Conservation (phyloP, 2,329 filamentous ascomycete genomes). For the Colletotrichum tabaci region DNA sequence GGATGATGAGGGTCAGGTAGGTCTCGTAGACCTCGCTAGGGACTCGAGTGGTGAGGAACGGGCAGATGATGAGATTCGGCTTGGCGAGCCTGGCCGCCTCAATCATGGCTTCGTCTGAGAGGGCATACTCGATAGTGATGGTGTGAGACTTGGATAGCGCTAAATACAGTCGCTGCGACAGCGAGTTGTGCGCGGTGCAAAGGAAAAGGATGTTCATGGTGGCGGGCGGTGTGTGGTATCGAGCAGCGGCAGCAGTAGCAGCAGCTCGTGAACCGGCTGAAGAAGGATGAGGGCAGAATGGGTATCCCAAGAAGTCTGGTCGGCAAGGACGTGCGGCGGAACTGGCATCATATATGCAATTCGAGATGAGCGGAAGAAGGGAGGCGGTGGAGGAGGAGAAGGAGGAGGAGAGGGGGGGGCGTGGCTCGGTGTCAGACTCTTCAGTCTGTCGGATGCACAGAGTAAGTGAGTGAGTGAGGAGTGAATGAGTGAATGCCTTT, state of each 20-base stretch:
- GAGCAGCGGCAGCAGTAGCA: not conserved
- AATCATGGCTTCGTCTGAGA: slow-evolving; percentile 53
- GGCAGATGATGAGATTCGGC: slow-evolving; percentile 59
- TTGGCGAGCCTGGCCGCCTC: slow-evolving; percentile 54
- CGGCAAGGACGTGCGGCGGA: slow-evolving; percentile 14
- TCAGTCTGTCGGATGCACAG: slow-evolving; percentile 22
- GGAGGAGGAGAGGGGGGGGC: not conserved
- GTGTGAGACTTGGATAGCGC: slow-evolving; percentile 53
- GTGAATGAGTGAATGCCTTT: too few species aligned
- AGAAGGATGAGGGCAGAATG: not conserved
- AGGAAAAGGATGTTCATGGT: slow-evolving; percentile 59
- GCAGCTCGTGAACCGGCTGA: not conserved
- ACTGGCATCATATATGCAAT: slow-evolving; percentile 31
- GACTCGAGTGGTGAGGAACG: slow-evolving; percentile 57
- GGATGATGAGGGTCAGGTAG: slow-evolving; percentile 57
- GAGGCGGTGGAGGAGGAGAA: not conserved
- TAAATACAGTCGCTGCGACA: slow-evolving; percentile 57
- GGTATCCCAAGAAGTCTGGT: not conserved
- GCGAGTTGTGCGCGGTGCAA: slow-evolving; percentile 61
- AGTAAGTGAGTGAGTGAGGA: not conserved
- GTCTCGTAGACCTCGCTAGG: slow-evolving; percentile 54
- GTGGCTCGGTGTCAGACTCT: slow-evolving; percentile 10
- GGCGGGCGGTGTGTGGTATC: slow-evolving; percentile 14
- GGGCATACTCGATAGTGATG: slow-evolving; percentile 57
- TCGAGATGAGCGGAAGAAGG: slow-evolving; percentile 6